A percentile compares a stretch with the other conserved stretches of the same genome.
Evolutionary conservation across 1,284 basidiomycete genomes (phyloP).

Genomic region (Pholiota adiposa): DNA sequence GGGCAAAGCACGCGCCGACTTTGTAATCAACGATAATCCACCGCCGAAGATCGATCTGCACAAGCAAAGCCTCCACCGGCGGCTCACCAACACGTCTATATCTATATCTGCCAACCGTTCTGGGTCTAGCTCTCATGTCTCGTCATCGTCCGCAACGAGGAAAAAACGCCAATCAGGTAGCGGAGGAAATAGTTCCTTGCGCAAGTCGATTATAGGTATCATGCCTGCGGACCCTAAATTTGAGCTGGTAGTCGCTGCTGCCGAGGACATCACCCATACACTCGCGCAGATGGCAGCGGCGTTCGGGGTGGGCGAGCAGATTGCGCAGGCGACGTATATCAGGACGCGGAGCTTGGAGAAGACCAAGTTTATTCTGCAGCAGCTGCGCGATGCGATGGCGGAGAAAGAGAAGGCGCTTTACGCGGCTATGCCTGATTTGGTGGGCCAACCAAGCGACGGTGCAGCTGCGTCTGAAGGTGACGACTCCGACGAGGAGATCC

Average conservation of each 20-base stretch:
- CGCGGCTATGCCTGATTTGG: background rate
- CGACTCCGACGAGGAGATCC: constrained; percentile 14
- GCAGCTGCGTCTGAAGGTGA: background rate
- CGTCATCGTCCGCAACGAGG: background rate
- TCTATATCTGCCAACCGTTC: background rate
- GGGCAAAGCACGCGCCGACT: constrained; percentile 6
- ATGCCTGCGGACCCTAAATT: background rate
- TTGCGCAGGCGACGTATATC: constrained; percentile 28
- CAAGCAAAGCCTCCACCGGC: background rate
- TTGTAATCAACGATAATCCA: background rate
- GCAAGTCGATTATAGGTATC: background rate
- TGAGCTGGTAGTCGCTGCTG: constrained; percentile 9
- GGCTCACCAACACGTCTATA: background rate
- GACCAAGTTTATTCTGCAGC: constrained; percentile 27
- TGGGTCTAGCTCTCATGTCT: background rate
- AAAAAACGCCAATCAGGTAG: background rate
- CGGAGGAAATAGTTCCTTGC: background rate
- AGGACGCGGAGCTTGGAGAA: constrained; percentile 25
- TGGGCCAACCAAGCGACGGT: constrained; percentile 11
- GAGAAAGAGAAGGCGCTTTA: constrained; percentile 19
- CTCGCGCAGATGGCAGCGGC: constrained; percentile 11
- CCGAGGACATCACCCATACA: constrained; percentile 3
- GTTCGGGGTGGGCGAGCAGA: constrained; percentile 27
- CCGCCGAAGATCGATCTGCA: constrained; percentile 7
- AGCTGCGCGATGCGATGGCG: constrained; percentile 21